Base-by-base conservation (phyloP, 129 eudicot genomes). In the Escallonia herrerae region DNA sequence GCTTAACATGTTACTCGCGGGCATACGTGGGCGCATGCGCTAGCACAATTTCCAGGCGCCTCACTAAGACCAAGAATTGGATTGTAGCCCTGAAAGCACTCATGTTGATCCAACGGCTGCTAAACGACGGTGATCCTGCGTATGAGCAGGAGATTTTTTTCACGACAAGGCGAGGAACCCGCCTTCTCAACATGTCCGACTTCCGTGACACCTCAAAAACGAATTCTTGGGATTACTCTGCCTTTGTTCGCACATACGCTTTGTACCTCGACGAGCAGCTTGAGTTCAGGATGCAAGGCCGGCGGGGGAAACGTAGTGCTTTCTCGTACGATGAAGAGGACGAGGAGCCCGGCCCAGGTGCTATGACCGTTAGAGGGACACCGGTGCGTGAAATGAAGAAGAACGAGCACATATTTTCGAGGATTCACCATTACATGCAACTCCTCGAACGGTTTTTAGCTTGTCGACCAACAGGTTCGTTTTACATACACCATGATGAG, bases 81-180 rank as follows among this genome's bases (percentile, higher is more conserved):
- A 68, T 81, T 3, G 99, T 94, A 14, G 99, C 97, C n/a, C 60
- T 94, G 15, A 94, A 94, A 71, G 59, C 87, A 1, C 81, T 89
- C 51, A 82, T 94, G 77, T 66, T 94, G 71, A 75, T 89, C 56
- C 95, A 84, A 2, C 80, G 95, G 8, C 77, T 89, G 47, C 82
- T 94, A 40, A 49, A 60, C 2, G 97, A 94, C 2, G 99, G 96
- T 3, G 86, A 89, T 56, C 73, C 81, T 3, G 78, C 83, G 13
- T 94, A 86, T 40, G 90, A 80, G 59, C 80, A 86, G 33, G 97
- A 94, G 90, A 74, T 94, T 3, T 94, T 94, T 81, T 86, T 84
- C 53, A 86, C 99, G 9, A 94, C 99, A 0, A 71, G 94, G 60
- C 93, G 97, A 2, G 99, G 99, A 73, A 94, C 99, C 50, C 95